phyloP scores from a whole-genome alignment of 2,329 filamentous ascomycete species.

The Neospermospora avenae region DNA sequence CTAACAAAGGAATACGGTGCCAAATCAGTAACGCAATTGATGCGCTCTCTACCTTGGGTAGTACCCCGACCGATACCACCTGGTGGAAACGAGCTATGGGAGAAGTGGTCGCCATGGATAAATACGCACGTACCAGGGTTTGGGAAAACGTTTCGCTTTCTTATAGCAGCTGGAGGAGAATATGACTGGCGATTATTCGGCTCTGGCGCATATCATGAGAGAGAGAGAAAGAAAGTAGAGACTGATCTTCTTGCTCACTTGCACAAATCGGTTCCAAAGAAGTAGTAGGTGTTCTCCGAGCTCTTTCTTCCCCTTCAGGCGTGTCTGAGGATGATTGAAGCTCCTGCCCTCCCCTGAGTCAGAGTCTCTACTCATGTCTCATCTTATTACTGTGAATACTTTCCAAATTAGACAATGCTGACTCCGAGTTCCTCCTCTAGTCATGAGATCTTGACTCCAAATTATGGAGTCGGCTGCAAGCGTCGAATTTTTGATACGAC shows the following conservation, averaged over 20 bases:
- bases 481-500: conserved; percentile 50
- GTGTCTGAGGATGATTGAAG: no score
- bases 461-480: conserved; percentile 56
- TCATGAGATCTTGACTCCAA: conserved; percentile 54
- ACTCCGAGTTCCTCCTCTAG: no score
- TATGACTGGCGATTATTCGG: conserved; percentile 48
- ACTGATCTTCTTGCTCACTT: conserved; percentile 43
- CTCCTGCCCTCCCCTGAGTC: no score
- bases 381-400: no score
- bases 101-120: conserved; percentile 44
- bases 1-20: conserved; percentile 43
- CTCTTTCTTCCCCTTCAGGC: no score
- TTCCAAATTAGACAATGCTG: no score
- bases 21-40: conserved; percentile 56
- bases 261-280: conserved; percentile 46
- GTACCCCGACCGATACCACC: conserved; percentile 41
- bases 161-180: conserved; percentile 42
- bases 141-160: conserved; percentile 39
- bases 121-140: conserved; percentile 47
- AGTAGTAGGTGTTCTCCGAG: no score
- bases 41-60: conserved; percentile 57
- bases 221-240: conserved; percentile 42
- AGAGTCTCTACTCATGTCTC: no score
- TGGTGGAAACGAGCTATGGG: conserved; percentile 40
- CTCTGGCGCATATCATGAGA: conserved; percentile 38